Evolutionary conservation across 1,284 basidiomycete species (phyloP).

Genomic region (Cutaneotrichosporon cavernicola): DNA sequence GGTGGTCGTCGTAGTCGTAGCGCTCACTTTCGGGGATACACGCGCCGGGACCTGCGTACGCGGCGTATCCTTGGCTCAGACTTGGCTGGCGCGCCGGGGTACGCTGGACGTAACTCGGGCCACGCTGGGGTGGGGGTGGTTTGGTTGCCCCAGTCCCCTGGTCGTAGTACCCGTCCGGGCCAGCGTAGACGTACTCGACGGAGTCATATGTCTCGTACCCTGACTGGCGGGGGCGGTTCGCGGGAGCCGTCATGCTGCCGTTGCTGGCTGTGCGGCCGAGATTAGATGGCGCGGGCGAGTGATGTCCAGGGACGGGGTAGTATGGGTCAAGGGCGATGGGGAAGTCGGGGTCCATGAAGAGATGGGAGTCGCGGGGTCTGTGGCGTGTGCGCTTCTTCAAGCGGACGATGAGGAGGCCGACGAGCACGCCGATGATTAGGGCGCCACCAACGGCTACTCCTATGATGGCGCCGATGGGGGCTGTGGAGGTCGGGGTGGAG

Average conservation of each 20-base stretch:
- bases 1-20: not conserved
- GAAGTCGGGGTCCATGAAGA: slow-evolving; percentile 9
- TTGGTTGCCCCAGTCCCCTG: not conserved
- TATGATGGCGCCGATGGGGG: slow-evolving; percentile 2
- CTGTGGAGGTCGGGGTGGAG: not conserved
- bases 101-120: not conserved
- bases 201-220: not conserved
- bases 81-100: not conserved
- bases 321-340: slow-evolving; percentile 7
- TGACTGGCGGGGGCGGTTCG: not conserved
- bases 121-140: not conserved
- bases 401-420: not conserved
- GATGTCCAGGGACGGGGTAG: not conserved
- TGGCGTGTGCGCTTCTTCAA: not conserved
- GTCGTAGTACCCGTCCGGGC: slow-evolving; percentile 4
- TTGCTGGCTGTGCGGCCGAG: not conserved
- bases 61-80: not conserved
- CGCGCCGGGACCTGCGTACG: not conserved
- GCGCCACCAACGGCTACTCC: not conserved
- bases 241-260: not conserved
- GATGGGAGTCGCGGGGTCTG: not conserved
- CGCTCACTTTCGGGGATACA: not conserved
- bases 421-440: not conserved
- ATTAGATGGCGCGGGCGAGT: not conserved
- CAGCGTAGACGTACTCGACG: slow-evolving; percentile 3